These are phyloP conservation scores for Hypoxylon intermedium DNA, from an alignment of 495 filamentous ascomycete genomes.

Conservation along the genomic window DNA sequence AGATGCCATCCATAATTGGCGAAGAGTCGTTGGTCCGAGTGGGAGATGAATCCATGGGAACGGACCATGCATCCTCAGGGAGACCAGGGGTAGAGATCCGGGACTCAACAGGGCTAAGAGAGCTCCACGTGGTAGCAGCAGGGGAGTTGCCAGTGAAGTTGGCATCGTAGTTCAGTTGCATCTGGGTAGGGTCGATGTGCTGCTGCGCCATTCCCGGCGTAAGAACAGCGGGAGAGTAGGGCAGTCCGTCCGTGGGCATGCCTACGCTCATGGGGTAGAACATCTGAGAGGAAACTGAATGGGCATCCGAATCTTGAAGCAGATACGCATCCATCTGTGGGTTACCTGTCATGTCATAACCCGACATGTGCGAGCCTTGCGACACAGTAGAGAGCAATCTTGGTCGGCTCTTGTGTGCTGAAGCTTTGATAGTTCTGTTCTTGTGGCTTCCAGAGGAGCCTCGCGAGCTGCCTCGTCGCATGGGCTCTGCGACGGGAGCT, in stretches of 20 bases:
- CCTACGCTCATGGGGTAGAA: constrained; percentile 50
- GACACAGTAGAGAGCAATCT: constrained; percentile 54
- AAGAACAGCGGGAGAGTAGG: constrained; percentile 48
- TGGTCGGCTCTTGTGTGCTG: constrained; percentile 52
- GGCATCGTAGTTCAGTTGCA: constrained; percentile 52
- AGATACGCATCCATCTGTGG: constrained; percentile 56
- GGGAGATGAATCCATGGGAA: constrained; percentile 51
- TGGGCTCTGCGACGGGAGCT: constrained; percentile 52
- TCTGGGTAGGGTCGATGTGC: constrained; percentile 50
- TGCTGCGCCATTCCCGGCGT: constrained; percentile 50
- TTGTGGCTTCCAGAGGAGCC: constrained; percentile 58
- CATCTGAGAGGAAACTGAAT: constrained; percentile 51
- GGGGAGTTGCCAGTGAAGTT: constrained; percentile 52
- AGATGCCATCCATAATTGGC: constrained; percentile 54
- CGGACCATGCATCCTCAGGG: constrained; percentile 56
- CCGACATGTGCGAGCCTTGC: constrained; percentile 54
- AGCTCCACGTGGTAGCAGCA: constrained; percentile 54
- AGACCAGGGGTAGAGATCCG: constrained; percentile 56
- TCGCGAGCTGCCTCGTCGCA: constrained; percentile 56
- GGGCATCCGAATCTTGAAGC: constrained; percentile 54
- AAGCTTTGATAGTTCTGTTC: constrained; percentile 54
- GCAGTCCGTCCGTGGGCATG: constrained; percentile 50
- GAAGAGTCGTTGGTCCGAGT: constrained; percentile 56
- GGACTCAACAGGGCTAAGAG: constrained; percentile 56
- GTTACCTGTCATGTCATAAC: constrained; percentile 59